A percentile compares a stretch with the other conserved stretches of the same genome.
phyloP scores from a whole-genome alignment of 75 land plant species.

The Cryptomeria japonica region DNA sequence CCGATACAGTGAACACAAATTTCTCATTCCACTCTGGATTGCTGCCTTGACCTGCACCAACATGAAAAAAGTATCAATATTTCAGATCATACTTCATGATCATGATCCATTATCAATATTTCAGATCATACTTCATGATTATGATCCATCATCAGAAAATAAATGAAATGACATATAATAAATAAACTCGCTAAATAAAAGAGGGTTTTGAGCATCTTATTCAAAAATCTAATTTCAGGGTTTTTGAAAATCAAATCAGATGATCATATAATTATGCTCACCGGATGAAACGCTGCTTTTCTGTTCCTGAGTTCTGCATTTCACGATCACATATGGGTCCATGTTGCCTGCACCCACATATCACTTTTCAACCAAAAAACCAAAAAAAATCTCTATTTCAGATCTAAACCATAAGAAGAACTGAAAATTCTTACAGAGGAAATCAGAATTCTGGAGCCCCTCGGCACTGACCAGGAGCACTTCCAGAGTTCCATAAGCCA shows the following conservation, averaged over 20 bases:
- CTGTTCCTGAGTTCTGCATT: constrained; percentile 59
- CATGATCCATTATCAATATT: no score
- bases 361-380: background rate
- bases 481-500: constrained; percentile 56
- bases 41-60: constrained; percentile 55
- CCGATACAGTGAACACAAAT: constrained; percentile 55
- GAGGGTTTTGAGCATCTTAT: background rate
- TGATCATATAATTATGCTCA: background rate
- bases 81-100: no score
- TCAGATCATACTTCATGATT: no score
- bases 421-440: constrained; percentile 36
- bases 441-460: constrained; percentile 58
- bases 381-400: background rate
- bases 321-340: constrained; percentile 68
- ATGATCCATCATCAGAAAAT: no score
- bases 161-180: no score
- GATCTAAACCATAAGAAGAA: background rate
- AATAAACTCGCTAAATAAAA: no score
- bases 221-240: background rate
- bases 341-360: constrained; percentile 40
- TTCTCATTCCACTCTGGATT: constrained; percentile 82
- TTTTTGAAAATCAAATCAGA: background rate
- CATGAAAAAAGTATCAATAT: background rate
- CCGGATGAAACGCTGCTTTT: constrained; percentile 71
- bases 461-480: constrained; percentile 52